Evolutionary conservation across 1,139 yeast species (phyloP).

Genomic region (Nakaseomyces uthaithaninus): DNA sequence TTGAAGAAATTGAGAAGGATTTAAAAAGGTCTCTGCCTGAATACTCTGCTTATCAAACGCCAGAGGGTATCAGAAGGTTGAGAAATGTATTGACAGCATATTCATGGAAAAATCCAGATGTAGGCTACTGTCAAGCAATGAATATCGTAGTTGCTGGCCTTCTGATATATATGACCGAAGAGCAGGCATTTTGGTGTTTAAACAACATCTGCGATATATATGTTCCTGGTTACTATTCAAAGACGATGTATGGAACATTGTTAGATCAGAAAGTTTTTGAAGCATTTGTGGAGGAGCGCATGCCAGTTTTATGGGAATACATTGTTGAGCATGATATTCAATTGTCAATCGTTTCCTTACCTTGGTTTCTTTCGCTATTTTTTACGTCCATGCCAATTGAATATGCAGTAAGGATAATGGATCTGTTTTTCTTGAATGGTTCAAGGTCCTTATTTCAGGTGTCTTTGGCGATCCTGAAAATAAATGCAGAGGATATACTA

Average conservation of each 20-base stretch:
- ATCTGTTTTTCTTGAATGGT: constrained; percentile 86
- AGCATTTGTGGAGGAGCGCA: constrained; percentile 74
- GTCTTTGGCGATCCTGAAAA: constrained; percentile 76
- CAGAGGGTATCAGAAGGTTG: constrained; percentile 76
- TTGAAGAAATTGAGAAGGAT: constrained; percentile 95
- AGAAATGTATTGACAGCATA: constrained; percentile 87
- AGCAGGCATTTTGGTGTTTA: constrained; percentile 94
- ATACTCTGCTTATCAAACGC: constrained; percentile 83
- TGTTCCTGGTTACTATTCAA: constrained; percentile 93
- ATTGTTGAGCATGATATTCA: constrained; percentile 75
- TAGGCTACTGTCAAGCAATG: constrained; percentile 99
- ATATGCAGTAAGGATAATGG: constrained; percentile 85
- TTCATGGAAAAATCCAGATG: constrained; percentile 95
- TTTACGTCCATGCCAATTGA: constrained; percentile 91
- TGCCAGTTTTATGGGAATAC: constrained; percentile 87
- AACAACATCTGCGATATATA: constrained; percentile 73
- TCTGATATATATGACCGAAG: constrained; percentile 89
- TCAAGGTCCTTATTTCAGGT: constrained; percentile 86
- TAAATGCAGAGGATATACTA: constrained; percentile 78
- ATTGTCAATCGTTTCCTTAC: constrained; percentile 85
- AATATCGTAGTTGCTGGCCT: constrained; percentile 93
- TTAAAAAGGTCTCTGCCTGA: constrained; percentile 91
- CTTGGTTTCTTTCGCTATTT: constrained; percentile 91
- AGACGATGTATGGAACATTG: constrained; percentile 95
- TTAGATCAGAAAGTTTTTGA: constrained; percentile 93